Conservation (phyloP, 768 basidiomycete species). For the Sporobolomyces phaffii region DNA sequence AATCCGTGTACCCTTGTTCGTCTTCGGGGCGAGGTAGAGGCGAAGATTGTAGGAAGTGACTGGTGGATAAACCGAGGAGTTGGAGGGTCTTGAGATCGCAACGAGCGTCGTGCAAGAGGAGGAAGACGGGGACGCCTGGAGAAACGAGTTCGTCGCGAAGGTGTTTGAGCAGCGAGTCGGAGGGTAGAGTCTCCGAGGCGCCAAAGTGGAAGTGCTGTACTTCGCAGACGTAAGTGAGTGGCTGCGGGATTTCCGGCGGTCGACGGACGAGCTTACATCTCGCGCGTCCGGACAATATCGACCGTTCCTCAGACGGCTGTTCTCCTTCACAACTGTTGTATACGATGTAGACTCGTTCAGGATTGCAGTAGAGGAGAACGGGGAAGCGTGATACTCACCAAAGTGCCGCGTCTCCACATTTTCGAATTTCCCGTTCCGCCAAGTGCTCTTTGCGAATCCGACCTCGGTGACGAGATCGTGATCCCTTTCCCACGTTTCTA, state of each 20-base stretch:
- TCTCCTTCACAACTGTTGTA: constrained; percentile 56
- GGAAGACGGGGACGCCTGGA: constrained; percentile 53
- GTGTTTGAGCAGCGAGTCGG: constrained; percentile 44
- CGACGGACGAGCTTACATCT: constrained; percentile 50
- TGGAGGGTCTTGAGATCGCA: constrained; percentile 75
- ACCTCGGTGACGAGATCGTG: constrained; percentile 71
- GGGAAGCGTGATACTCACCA: too few relatives aligned
- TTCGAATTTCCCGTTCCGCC: constrained; percentile 46
- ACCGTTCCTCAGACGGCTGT: constrained; percentile 56
- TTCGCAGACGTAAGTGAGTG: not conserved
- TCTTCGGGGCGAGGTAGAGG: not conserved
- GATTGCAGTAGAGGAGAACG: constrained; percentile 50
- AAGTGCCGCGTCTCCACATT: constrained; percentile 46
- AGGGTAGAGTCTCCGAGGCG: constrained; percentile 55
- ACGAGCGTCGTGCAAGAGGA: constrained; percentile 72
- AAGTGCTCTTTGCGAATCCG: constrained; percentile 56
- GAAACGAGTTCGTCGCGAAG: constrained; percentile 45
- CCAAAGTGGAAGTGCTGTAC: constrained; percentile 70
- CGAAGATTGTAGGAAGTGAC: not conserved
- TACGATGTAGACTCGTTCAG: not conserved
- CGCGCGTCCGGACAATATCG: constrained; percentile 61
- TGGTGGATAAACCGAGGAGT: constrained; percentile 60
- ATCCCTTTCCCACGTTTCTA: constrained; percentile 76
- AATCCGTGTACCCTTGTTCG: not conserved
- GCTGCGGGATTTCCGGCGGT: not conserved